These are phyloP conservation scores for Sporobolomyces phaffii DNA, from an alignment of 768 basidiomycete genomes.

Conservation along the genomic window DNA sequence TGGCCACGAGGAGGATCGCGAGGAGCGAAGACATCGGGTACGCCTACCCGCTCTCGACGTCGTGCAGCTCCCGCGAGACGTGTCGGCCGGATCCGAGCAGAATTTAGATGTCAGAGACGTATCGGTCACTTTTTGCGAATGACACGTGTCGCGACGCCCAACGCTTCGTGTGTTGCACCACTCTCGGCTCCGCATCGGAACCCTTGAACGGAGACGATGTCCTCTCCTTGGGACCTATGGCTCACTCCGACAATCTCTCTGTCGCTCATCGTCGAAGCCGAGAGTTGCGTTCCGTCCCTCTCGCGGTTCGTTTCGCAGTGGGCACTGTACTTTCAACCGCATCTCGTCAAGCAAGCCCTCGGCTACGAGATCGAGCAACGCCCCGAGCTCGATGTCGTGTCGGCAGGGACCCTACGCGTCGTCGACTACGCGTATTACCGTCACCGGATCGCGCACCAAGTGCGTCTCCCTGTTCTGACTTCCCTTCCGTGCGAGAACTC, in stretches of 20 bases:
- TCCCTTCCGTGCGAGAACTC: no score
- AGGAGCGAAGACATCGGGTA: conserved; percentile 39
- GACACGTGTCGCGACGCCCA: no score
- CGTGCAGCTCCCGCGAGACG: no score
- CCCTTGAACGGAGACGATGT: no score
- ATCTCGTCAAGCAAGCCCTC: conserved; percentile 3
- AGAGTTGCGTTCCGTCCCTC: not conserved
- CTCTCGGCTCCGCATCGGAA: no score
- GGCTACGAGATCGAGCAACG: conserved; percentile 20
- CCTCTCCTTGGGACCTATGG: conserved; percentile 13
- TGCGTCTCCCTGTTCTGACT: not conserved
- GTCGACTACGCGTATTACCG: conserved; percentile 21
- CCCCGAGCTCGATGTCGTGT: not conserved
- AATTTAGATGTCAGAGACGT: no score
- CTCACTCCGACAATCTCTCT: conserved; percentile 28
- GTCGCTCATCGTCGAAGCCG: conserved; percentile 27
- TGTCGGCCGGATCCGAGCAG: no score
- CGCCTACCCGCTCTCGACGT: no score
- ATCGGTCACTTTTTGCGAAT: no score
- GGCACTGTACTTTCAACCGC: conserved; percentile 13
- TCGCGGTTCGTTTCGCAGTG: not conserved
- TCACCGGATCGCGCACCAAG: not conserved
- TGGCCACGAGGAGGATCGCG: conserved; percentile 38
- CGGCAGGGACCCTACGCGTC: conserved; percentile 20
- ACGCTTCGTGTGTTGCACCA: no score